phyloP scores from a whole-genome alignment of 2,329 filamentous ascomycete genomes.

The Aureobasidium lini region DNA sequence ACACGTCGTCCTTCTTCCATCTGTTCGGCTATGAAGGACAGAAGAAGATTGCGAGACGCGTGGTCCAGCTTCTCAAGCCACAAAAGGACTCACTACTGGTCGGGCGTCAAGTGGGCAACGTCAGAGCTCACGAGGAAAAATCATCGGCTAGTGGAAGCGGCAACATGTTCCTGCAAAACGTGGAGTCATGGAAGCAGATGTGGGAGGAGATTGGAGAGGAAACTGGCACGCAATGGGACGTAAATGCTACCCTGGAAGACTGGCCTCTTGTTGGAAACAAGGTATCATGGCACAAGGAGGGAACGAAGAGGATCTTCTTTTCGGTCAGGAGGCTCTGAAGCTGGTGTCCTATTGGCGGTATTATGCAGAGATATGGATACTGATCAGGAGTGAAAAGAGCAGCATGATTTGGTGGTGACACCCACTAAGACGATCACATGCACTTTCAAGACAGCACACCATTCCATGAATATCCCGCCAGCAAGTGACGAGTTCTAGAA shows the following conservation, averaged over 20 bases:
- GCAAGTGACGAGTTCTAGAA: background rate
- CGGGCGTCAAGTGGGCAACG: constrained; percentile 32
- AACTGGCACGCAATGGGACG: constrained; percentile 30
- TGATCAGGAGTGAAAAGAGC: background rate
- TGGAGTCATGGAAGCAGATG: constrained; percentile 29
- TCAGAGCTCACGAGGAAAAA: constrained; percentile 17
- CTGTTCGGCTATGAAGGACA: constrained; percentile 36
- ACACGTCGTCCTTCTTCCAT: constrained; percentile 38
- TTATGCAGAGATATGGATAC: background rate
- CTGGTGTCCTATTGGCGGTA: background rate
- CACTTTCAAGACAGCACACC: background rate
- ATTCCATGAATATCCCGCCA: background rate
- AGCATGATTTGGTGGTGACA: background rate
- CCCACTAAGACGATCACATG: background rate
- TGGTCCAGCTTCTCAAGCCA: constrained; percentile 28
- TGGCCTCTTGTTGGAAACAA: background rate
- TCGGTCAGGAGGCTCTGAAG: constrained; percentile 4
- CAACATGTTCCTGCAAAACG: constrained; percentile 31
- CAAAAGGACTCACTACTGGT: constrained; percentile 30
- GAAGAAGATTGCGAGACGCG: constrained; percentile 27
- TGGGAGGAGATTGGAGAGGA: constrained; percentile 34
- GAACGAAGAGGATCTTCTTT: constrained; percentile 10
- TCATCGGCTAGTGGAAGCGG: constrained; percentile 7
- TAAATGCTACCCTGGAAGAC: constrained; percentile 23
- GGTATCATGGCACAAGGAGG: constrained; percentile 12